phyloP scores from a whole-genome alignment of 768 basidiomycete genomes.

The Pulveroboletus ravenelii region DNA sequence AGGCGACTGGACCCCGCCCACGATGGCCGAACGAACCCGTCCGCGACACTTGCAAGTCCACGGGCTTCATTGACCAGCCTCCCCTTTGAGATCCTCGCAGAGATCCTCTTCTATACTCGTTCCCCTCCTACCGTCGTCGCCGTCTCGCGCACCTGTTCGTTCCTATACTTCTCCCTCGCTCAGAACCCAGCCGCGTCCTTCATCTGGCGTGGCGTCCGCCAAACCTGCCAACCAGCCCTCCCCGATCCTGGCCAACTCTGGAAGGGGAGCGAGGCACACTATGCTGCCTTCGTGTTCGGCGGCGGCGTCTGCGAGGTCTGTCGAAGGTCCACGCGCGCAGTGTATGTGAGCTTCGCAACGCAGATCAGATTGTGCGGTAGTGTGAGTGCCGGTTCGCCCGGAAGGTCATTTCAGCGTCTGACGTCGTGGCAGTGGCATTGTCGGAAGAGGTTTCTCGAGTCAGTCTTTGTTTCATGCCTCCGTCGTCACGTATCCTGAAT shows the following conservation, averaged over 20 bases:
- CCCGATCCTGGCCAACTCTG: conserved; percentile 42
- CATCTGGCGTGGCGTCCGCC: conserved; percentile 58
- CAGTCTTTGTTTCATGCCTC: not conserved
- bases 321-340: conserved; percentile 27
- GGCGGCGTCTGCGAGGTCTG: conserved; percentile 57
- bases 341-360: conserved; percentile 47
- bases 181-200: conserved; percentile 39
- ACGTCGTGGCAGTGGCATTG: conserved; percentile 18
- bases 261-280: conserved; percentile 45
- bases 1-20: conserved; percentile 4
- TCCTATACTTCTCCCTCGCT: conserved; percentile 46
- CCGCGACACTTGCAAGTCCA: not conserved
- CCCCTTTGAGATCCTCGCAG: conserved; percentile 62
- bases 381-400: conserved; percentile 23
- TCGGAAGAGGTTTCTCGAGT: conserved; percentile 15
- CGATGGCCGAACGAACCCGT: not conserved
- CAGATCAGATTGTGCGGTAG: conserved; percentile 42
- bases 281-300: conserved; percentile 64
- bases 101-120: conserved; percentile 49
- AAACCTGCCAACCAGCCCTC: conserved; percentile 31
- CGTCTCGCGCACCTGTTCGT: conserved; percentile 53
- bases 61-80: conserved; percentile 26
- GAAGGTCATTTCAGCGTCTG: not conserved
- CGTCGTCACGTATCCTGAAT: not conserved
- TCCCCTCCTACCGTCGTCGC: conserved; percentile 57